Percentiles rank a stretch among this genome's conserved stretches.
These are phyloP conservation scores for Hyaloscypha finlandica DNA, from an alignment of 495 filamentous ascomycete genomes.

Conservation along the genomic window DNA sequence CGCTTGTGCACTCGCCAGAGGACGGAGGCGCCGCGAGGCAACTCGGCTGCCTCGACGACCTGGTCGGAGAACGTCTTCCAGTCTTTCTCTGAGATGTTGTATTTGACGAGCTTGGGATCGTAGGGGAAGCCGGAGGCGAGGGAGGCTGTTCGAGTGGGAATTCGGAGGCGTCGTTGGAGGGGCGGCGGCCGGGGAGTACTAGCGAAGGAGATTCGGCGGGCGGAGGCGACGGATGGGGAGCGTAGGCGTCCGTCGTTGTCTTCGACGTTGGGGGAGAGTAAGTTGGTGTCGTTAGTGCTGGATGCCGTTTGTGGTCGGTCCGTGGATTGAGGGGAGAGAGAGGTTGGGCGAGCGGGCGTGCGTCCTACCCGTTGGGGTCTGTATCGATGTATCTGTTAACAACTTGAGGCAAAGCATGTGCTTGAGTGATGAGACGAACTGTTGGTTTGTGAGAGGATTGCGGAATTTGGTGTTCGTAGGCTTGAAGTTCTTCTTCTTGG, in stretches of 20 bases:
- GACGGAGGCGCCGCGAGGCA: not conserved
- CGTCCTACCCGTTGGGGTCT: constrained; percentile 6
- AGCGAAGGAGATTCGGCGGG: constrained; percentile 25
- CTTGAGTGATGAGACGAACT: not conserved
- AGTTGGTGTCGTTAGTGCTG: not conserved
- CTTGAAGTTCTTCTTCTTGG: constrained; percentile 13
- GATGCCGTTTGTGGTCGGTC: constrained; percentile 3
- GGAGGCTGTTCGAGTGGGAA: constrained; percentile 11
- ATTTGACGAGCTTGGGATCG: constrained; percentile 23
- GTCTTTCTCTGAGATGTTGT: constrained; percentile 10
- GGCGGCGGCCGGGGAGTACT: constrained; percentile 12
- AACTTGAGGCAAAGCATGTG: not conserved
- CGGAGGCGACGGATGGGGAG: constrained; percentile 21
- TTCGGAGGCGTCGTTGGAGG: constrained; percentile 11
- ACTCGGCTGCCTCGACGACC: constrained; percentile 14
- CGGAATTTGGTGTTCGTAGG: constrained; percentile 22
- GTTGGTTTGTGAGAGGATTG: constrained; percentile 10
- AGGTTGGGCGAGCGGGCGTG: constrained; percentile 6
- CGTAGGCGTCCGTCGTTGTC: not conserved
- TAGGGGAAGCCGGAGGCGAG: constrained; percentile 24
- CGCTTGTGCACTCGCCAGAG: constrained; percentile 20
- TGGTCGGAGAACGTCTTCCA: constrained; percentile 23
- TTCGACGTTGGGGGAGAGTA: constrained; percentile 2
- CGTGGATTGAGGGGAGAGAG: constrained; percentile 2
- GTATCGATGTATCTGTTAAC: not conserved